A percentile compares a stretch with the other conserved stretches of the same genome.
Conservation (phyloP, 2,329 filamentous ascomycete species). For the Hypoxylon sp. region DNA sequence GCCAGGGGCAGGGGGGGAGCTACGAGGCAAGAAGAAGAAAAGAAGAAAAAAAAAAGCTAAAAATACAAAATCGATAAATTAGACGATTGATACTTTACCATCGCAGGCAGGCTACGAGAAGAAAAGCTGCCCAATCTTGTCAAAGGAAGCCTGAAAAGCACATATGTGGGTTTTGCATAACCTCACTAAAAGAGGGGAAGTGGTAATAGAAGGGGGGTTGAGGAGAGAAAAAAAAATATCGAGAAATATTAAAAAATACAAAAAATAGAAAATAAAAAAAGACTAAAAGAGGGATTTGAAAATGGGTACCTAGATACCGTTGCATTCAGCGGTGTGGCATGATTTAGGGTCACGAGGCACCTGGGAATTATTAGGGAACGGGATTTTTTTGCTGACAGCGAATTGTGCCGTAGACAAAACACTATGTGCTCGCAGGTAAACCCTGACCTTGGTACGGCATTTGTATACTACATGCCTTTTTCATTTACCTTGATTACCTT, state of each 20-base stretch:
- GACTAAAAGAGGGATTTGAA: constrained; percentile 30
- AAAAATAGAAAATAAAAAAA: constrained; percentile 20
- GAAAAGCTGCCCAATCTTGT: constrained; percentile 43
- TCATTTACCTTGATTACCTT: constrained; percentile 37
- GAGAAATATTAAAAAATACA: constrained; percentile 22
- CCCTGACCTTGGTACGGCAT: constrained; percentile 31
- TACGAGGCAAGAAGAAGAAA: constrained; percentile 29
- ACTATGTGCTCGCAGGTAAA: constrained; percentile 26
- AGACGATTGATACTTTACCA: constrained; percentile 32
- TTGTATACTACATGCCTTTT: constrained; percentile 20
- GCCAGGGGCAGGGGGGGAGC: constrained; percentile 40
- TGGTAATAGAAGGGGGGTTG: constrained; percentile 12
- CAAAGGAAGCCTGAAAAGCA: constrained; percentile 27
- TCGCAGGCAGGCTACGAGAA: constrained; percentile 26
- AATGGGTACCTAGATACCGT: constrained; percentile 46
- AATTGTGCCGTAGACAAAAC: constrained; percentile 31
- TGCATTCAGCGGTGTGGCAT: constrained; percentile 46
- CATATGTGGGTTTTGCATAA: constrained; percentile 39
- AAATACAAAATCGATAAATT: constrained; percentile 39
- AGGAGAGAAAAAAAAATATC: constrained; percentile 19
- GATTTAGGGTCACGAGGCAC: constrained; percentile 46
- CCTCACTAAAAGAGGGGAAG: constrained; percentile 33
- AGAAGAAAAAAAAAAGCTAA: constrained; percentile 26
- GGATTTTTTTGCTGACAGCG: constrained; percentile 37
- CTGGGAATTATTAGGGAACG: constrained; percentile 36